These are phyloP conservation scores for Beauveria rudraprayagi DNA, from an alignment of 2,329 filamentous ascomycete species.

Conservation along the genomic window DNA sequence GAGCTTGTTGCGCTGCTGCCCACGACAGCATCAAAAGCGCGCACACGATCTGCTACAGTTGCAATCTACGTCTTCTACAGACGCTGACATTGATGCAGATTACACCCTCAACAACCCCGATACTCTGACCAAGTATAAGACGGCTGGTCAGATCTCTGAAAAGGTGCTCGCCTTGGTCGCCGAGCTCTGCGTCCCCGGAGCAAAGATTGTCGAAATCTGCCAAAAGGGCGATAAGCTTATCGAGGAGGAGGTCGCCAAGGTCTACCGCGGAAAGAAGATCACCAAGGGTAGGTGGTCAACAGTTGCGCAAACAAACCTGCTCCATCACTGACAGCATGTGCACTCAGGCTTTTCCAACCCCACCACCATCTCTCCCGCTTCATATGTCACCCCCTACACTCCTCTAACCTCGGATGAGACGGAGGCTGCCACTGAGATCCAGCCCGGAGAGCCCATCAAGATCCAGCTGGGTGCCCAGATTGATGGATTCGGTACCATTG, in stretches of 20 bases:
- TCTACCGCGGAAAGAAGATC: conserved; percentile 98
- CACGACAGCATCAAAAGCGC: background rate
- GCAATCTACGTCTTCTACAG: background rate
- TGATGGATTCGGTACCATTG: conserved; percentile 91
- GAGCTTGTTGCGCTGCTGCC: background rate
- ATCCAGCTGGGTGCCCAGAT: conserved; percentile 99
- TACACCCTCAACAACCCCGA: conserved; percentile 87
- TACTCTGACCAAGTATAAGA: conserved; percentile 99
- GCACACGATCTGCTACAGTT: conserved; percentile 5
- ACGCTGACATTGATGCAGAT: conserved; percentile 43
- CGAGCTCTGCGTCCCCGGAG: conserved; percentile 67
- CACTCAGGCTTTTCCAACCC: conserved; percentile 78
- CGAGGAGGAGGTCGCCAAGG: conserved; percentile 87
- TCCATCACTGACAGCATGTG: conserved; percentile 13
- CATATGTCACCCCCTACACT: conserved; percentile 94
- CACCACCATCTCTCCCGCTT: conserved; percentile 87
- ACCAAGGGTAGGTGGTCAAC: conserved; percentile 61
- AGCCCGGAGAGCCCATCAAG: conserved; percentile 84
- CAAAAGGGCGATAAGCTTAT: conserved; percentile 92
- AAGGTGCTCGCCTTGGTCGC: conserved; percentile 85
- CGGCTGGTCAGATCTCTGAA: conserved; percentile 87
- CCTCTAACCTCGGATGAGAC: conserved; percentile 78
- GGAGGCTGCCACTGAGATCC: conserved; percentile 72
- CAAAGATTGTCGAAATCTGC: conserved; percentile 90
- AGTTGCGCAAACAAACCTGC: background rate